phyloP scores from a whole-genome alignment of 2,329 filamentous ascomycete genomes.

The Drechslera avenae region DNA sequence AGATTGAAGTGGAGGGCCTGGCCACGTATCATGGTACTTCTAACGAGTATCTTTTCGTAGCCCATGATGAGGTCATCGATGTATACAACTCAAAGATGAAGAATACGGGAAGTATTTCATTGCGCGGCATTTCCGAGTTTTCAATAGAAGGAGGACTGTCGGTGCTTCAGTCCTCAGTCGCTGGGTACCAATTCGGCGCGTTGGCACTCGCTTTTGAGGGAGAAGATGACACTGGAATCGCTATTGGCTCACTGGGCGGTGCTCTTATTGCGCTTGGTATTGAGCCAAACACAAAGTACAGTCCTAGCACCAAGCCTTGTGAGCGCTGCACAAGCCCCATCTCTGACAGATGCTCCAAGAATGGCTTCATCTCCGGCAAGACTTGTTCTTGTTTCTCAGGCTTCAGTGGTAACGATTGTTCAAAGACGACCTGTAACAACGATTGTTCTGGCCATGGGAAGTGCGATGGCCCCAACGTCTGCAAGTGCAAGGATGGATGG shows the following conservation, averaged over 20 bases:
- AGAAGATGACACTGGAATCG: conserved; percentile 30
- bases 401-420: conserved; percentile 32
- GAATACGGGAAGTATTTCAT: conserved; percentile 19
- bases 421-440: conserved; percentile 26
- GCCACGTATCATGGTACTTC: conserved; percentile 26
- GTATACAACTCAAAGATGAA: conserved; percentile 28
- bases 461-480: conserved; percentile 34
- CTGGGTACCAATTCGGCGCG: conserved; percentile 20
- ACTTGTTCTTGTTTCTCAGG: conserved; percentile 35
- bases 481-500: conserved; percentile 34
- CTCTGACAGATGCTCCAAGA: conserved; percentile 26
- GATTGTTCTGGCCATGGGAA: conserved; percentile 35
- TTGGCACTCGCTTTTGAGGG: conserved; percentile 38
- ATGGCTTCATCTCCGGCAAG: conserved; percentile 18
- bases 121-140: conserved; percentile 32
- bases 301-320: conserved; percentile 24
- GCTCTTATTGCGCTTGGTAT: conserved; percentile 24
- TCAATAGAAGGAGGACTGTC: conserved; percentile 36
- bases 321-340: conserved; percentile 22
- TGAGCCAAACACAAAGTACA: conserved; percentile 25
- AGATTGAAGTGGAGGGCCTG: conserved; percentile 30
- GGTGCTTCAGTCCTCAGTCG: conserved; percentile 24
- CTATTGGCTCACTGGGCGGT: conserved; percentile 25
- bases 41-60: conserved; percentile 32
- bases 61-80: conserved; percentile 30